These are phyloP conservation scores for Raphidocelis subcapitata DNA, from an alignment of 139 green algal species.

Conservation along the genomic window DNA sequence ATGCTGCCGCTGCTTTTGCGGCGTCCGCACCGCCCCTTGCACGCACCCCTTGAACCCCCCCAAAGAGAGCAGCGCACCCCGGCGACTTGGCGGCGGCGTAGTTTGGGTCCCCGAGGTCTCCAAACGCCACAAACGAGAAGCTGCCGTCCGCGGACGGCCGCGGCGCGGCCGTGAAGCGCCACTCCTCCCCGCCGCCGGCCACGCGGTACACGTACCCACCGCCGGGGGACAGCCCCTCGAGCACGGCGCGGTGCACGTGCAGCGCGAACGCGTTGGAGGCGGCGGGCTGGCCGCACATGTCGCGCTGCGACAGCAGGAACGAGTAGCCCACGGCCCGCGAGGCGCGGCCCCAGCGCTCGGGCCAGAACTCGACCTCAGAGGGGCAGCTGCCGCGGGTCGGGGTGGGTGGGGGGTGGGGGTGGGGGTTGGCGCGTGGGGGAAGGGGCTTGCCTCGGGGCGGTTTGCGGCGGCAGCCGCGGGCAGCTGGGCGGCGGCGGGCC, in stretches of 20 bases:
- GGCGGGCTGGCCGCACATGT: constrained; percentile 59
- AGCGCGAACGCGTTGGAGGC: constrained; percentile 25
- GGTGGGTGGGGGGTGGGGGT: no score
- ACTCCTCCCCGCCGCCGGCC: background rate
- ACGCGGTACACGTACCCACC: constrained; percentile 33
- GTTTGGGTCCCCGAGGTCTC: constrained; percentile 68
- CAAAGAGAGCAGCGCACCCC: constrained; percentile 20
- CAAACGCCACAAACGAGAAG: constrained; percentile 71
- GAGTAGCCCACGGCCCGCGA: constrained; percentile 6
- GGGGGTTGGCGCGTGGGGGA: no score
- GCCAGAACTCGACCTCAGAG: constrained; percentile 1
- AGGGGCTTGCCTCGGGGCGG: no score
- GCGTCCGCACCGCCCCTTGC: no score
- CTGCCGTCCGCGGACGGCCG: constrained; percentile 4
- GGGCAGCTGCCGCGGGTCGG: constrained; percentile 13
- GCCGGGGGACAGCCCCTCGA: constrained; percentile 38
- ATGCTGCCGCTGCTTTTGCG: no score
- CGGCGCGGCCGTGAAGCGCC: constrained; percentile 38
- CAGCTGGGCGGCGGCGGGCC: background rate
- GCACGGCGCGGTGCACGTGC: constrained; percentile 42
- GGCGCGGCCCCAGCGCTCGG: background rate
- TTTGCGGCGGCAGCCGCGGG: background rate
- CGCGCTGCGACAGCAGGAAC: constrained; percentile 31
- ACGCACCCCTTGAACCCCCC: background rate
- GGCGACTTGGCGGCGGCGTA: constrained; percentile 31